Base-by-base conservation (phyloP, 345 rosid genomes). In the Rhodamnia rubescens region DNA sequence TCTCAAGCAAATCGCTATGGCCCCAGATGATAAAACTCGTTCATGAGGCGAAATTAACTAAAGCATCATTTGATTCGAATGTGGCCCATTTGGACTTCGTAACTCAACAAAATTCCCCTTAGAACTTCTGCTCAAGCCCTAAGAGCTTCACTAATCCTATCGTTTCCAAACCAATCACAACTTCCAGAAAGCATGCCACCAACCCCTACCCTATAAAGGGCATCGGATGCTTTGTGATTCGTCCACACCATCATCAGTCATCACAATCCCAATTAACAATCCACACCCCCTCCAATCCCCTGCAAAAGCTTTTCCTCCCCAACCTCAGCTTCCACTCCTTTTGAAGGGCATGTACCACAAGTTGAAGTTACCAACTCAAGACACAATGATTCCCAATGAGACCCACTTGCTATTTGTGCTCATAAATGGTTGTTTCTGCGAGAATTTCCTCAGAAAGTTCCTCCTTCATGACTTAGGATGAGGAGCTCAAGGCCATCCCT, bases 151-250 rank as follows among this genome's bases (percentile, higher is more conserved):
- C 47, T 5, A 69, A 82, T 83, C 83, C 87, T 20, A 44, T 75
- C 24, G 82, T 86, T 81, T 86, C 87, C 89, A 27, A 47, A 82
- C 82, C 84, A 83, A 83, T 85, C 81, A 51, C 40, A 15, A 74
- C 53, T 82, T 75, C 50, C n/a, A 84, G 74, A 88, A 27, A n/a
- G 54, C 82, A 86, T 40, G 89, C 87, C 89, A 89, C 91, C 92
- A 85, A 90, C 86, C 84, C 81, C 86, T 84, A 44, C 82, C 87
- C 56, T 82, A 87, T 80, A 32, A 84, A 83, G 86, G 78, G 78
- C 42, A 57, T 82, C 13, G 27, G 57, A 32, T 14, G 18, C 58
- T 32, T 52, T n/a, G 84, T n/a, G 51, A 5, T 52, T 52, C 52
- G 44, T 82, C 78, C 78, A 69, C 78, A 18, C 47, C 47, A 69